Evolutionary conservation across 169 alveolate species (phyloP), one percentile per base, ranked within the genome.

Genomic region (Plasmodium gaboni): DNA sequence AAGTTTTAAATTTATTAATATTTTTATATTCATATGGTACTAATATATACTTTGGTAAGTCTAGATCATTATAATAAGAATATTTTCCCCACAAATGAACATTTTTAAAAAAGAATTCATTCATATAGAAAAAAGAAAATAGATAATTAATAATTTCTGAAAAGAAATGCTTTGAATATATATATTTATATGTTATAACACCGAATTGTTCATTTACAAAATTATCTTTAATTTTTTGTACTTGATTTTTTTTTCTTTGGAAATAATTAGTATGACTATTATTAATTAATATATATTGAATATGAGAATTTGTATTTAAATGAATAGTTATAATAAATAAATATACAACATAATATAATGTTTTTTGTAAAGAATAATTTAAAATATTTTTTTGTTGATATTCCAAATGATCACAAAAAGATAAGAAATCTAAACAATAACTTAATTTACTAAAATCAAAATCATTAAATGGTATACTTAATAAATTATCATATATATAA

Each of bases 391-490:
- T 76, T 19, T 76, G 88, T 15, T 67, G 46, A 76, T 63, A 76
- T 48, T 76, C 88, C 3, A 83, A 0, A 17, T 48, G 38, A 83
- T 83, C 91, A 71, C 87, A 83, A 19, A 71, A 72, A 15, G 72
- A 4, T 46, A 83, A 51, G 24, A 83, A 72, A 53, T 83, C 91
- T 26, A 83, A 17, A 7, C 73, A 44, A 8, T 83, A 83, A 50
- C 85, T 53, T 13, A 72, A 48, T 24, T 83, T 83, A 15, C 73
- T 57, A 19, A 83, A 71, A 13, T 83, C 87, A 59, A 60, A 72
- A 67, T 83, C 91, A 42, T 65, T 83, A 65, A 71, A 83, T 10
- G 91, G 76, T 6, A 83, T 46, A 32, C 32, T 83, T 59, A 83
- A 24, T 17, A 83, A 42, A 67, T 83, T 70, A 13, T 83, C 91